Evolutionary conservation across 495 filamentous ascomycete species (phyloP).

Genomic region (Tuber calosporum): DNA sequence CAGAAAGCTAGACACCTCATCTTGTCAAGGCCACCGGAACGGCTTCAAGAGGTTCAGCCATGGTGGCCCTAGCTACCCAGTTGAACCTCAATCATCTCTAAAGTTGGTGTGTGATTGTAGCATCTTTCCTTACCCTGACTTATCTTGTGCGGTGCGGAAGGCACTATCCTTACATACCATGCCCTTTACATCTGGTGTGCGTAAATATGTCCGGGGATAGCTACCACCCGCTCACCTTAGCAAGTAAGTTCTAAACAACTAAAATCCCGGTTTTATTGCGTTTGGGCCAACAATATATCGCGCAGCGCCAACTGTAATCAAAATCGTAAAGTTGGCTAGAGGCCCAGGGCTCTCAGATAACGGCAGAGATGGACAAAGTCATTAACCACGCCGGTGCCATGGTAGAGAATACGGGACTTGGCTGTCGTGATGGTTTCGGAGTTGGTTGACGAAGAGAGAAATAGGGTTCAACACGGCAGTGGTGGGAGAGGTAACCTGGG

Average conservation of each 20-base stretch:
- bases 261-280: background rate
- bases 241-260: background rate
- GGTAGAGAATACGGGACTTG: background rate
- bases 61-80: background rate
- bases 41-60: background rate
- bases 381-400: background rate
- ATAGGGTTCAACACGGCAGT: background rate
- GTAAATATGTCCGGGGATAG: background rate
- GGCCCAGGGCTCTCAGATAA: background rate
- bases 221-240: background rate
- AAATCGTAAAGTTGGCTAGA: background rate
- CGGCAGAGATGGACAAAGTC: background rate
- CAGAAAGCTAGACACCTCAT: background rate
- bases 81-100: background rate
- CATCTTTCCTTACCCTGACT: background rate
- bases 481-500: background rate
- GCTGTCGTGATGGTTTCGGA: background rate
- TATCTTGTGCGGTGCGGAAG: background rate
- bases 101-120: background rate
- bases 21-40: background rate
- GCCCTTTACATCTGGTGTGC: background rate
- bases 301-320: background rate
- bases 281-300: background rate
- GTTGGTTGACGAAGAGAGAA: background rate
- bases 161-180: background rate